A percentile compares a stretch with the other conserved stretches of the same genome.
These are phyloP conservation scores for Boeremia lycopersici DNA, from an alignment of 2,329 filamentous ascomycete species.

Conservation along the genomic window DNA sequence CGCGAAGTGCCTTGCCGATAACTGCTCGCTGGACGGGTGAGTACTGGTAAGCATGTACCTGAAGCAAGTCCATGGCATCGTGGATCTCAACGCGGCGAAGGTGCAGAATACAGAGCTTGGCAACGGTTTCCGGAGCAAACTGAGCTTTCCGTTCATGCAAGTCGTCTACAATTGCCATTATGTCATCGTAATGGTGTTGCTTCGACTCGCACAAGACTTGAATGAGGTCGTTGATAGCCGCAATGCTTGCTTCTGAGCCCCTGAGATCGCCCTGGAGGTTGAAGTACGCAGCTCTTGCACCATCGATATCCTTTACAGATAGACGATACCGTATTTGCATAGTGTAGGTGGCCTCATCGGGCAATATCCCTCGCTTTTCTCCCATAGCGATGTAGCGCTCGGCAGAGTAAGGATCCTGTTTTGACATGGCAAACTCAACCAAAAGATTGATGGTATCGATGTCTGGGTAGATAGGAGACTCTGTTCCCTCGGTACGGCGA, in stretches of 20 bases:
- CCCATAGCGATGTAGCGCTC: constrained; percentile 75
- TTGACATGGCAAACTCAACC: constrained; percentile 73
- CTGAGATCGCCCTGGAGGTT: constrained; percentile 64
- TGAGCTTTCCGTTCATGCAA: constrained; percentile 71
- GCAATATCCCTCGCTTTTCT: constrained; percentile 66
- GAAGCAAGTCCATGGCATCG: constrained; percentile 82
- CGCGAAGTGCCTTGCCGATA: constrained; percentile 69
- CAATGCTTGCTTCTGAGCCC: constrained; percentile 63
- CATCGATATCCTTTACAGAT: constrained; percentile 72
- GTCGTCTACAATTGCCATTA: constrained; percentile 74
- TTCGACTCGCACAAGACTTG: constrained; percentile 67
- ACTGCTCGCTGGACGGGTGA: constrained; percentile 70
- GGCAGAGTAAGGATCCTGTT: constrained; percentile 72
- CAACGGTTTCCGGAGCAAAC: constrained; percentile 76
- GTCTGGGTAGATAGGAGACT: constrained; percentile 60
- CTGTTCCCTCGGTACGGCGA: constrained; percentile 54
- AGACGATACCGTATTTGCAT: constrained; percentile 79
- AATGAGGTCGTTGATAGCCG: constrained; percentile 73
- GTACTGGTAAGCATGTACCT: constrained; percentile 73
- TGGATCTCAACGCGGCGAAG: constrained; percentile 76
- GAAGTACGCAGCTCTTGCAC: constrained; percentile 69
- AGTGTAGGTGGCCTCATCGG: constrained; percentile 73
- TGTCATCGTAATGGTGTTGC: constrained; percentile 69
- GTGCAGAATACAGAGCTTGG: constrained; percentile 74
- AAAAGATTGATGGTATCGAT: constrained; percentile 77